Conservation (phyloP, 306 rosid species). For the Quercus parvula region DNA sequence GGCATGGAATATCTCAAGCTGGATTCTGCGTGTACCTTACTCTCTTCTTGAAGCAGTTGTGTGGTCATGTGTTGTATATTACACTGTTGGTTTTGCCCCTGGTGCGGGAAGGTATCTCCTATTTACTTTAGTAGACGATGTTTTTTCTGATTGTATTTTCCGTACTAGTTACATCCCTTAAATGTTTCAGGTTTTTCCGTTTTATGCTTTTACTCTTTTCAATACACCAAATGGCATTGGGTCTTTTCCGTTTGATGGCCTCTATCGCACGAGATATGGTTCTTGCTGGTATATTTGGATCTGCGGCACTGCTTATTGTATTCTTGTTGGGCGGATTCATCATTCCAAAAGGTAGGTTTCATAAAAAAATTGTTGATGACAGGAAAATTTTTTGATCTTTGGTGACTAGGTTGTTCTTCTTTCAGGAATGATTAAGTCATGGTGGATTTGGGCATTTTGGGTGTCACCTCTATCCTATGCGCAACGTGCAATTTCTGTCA, state of each 20-base stretch:
- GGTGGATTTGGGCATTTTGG: slow-evolving; percentile 94
- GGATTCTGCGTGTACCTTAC: slow-evolving; percentile 80
- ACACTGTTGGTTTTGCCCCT: slow-evolving; percentile 86
- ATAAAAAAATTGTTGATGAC: background rate
- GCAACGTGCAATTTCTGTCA: slow-evolving; percentile 70
- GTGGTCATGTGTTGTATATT: slow-evolving; percentile 78
- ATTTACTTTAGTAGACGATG: background rate
- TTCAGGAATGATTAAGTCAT: slow-evolving; percentile 69
- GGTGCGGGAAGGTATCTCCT: slow-evolving; percentile 55
- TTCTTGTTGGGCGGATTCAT: slow-evolving; percentile 83
- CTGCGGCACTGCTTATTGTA: slow-evolving; percentile 64
- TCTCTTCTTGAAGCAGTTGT: slow-evolving; percentile 72
- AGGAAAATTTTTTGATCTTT: background rate
- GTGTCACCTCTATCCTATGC: slow-evolving; percentile 81
- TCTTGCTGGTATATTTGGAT: slow-evolving; percentile 77
- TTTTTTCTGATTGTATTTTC: background rate
- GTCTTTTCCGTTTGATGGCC: slow-evolving; percentile 87
- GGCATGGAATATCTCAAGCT: slow-evolving; percentile 73
- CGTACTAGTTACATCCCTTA: slow-evolving; percentile 17
- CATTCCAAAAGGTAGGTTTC: slow-evolving; percentile 67
- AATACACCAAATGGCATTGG: slow-evolving; percentile 90
- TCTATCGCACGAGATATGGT: slow-evolving; percentile 77
- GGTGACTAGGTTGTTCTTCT: slow-evolving; percentile 20
- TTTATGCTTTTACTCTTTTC: slow-evolving; percentile 65
- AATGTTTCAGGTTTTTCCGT: slow-evolving; percentile 79